Conservation (phyloP, 495 filamentous ascomycete genomes). For the Podospora appendiculata region DNA sequence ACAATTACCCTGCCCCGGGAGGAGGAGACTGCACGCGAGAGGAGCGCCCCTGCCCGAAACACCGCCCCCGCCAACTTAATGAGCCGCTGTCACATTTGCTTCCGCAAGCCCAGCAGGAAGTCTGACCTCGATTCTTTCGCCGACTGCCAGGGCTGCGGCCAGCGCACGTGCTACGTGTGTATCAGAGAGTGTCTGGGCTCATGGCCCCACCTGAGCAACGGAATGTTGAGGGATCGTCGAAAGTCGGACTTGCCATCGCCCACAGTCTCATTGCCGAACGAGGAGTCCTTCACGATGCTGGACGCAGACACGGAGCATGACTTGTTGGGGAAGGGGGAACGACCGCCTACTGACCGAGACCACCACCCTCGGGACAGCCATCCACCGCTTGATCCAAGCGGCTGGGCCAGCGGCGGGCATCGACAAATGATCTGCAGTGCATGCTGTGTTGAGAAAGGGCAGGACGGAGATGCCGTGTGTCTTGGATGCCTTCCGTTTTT, state of each 20-base stretch:
- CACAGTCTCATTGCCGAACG: neutral
- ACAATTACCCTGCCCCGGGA: neutral
- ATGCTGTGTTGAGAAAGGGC: slow-evolving; percentile 37
- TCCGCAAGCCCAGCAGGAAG: slow-evolving; percentile 38
- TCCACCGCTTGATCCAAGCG: slow-evolving; percentile 2
- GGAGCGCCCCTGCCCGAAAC: too few relatives aligned
- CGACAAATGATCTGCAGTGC: slow-evolving; percentile 34
- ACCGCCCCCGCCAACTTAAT: slow-evolving; percentile 12
- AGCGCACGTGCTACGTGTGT: slow-evolving; percentile 40
- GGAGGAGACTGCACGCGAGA: too few relatives aligned
- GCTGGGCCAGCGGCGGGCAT: slow-evolving; percentile 30
- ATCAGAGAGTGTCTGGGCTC: slow-evolving; percentile 38
- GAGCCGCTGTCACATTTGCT: slow-evolving; percentile 42
- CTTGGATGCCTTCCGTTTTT: slow-evolving; percentile 36
- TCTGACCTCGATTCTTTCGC: slow-evolving; percentile 41
- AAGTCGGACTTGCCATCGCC: neutral
- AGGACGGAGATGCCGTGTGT: slow-evolving; percentile 40
- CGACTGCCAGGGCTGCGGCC: slow-evolving; percentile 39
- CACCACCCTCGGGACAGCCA: neutral
- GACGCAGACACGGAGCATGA: slow-evolving; percentile 21
- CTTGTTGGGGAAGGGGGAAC: neutral
- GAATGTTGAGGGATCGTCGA: neutral
- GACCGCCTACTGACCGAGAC: neutral
- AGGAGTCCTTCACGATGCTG: slow-evolving; percentile 31
- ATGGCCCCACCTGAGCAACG: slow-evolving; percentile 7